phyloP scores from a whole-genome alignment of 768 basidiomycete species.

The Rhodosporidiobolus odoratus region DNA sequence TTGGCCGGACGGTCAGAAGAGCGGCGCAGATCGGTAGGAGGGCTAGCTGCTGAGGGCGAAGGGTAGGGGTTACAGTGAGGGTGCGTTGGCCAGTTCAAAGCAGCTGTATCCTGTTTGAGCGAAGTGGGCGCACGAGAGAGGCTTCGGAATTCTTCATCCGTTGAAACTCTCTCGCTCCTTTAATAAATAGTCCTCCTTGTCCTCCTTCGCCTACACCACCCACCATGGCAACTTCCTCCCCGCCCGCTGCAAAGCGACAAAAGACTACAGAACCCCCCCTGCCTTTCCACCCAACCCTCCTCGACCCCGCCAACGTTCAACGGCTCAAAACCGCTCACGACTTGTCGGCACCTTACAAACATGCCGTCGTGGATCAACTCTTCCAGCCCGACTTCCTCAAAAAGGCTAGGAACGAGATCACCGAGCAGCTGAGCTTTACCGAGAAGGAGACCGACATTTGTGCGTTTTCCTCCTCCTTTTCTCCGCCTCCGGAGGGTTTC shows the following conservation, averaged over 20 bases:
- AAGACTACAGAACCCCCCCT: conserved; percentile 5
- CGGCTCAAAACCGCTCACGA: conserved; percentile 17
- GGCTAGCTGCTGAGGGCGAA: too few relatives aligned
- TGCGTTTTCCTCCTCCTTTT: conserved; percentile 56
- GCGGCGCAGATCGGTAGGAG: too few relatives aligned
- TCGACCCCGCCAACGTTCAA: conserved; percentile 16
- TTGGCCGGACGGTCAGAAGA: too few relatives aligned
- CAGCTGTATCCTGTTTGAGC: too few relatives aligned
- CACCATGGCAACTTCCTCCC: too few relatives aligned
- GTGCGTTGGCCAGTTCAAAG: too few relatives aligned
- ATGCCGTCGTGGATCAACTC: conserved; percentile 71
- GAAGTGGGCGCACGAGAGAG: too few relatives aligned
- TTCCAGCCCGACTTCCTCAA: conserved; percentile 76
- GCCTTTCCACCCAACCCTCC: conserved; percentile 29
- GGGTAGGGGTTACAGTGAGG: too few relatives aligned
- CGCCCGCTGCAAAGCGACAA: conserved; percentile 26
- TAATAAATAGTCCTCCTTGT: too few relatives aligned
- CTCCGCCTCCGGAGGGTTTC: conserved; percentile 10
- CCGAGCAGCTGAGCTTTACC: conserved; percentile 69
- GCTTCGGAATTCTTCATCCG: too few relatives aligned
- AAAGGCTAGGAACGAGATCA: conserved; percentile 76
- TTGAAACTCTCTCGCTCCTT: too few relatives aligned
- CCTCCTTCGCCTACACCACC: too few relatives aligned
- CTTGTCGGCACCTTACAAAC: conserved; percentile 43
- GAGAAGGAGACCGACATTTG: conserved; percentile 99